Percentiles rank a stretch among this genome's conserved stretches.
Evolutionary conservation across 345 rosid species (phyloP).

Genomic region (Pistacia atlantica): DNA sequence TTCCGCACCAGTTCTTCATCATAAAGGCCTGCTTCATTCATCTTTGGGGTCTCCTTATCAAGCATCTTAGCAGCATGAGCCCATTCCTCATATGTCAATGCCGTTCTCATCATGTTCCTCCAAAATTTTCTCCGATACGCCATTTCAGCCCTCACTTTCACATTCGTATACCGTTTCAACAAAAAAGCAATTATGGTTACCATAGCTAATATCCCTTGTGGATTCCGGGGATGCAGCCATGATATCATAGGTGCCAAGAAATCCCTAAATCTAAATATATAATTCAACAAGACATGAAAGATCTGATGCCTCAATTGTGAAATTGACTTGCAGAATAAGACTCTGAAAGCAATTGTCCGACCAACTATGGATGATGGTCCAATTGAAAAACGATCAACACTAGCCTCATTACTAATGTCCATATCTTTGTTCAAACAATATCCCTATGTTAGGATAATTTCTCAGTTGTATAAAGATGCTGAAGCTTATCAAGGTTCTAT

Average conservation of each 20-base stretch:
- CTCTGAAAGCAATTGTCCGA: constrained; percentile 80
- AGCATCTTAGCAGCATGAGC: constrained; percentile 98
- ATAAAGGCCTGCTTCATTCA: constrained; percentile 77
- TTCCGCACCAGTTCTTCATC: constrained; percentile 89
- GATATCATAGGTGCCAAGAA: constrained; percentile 51
- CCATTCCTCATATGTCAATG: constrained; percentile 96
- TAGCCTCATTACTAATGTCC: constrained; percentile 96
- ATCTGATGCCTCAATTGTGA: constrained; percentile 60
- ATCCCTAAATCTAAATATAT: constrained; percentile 44
- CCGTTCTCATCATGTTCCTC: constrained; percentile 95
- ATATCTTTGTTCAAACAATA: constrained; percentile 31
- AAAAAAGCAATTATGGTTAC: constrained; percentile 84
- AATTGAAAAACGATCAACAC: constrained; percentile 72
- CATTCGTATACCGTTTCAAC: constrained; percentile 82
- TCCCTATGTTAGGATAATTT: neutral
- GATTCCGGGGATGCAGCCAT: constrained; percentile 95
- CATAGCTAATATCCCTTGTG: constrained; percentile 92
- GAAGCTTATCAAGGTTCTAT: neutral
- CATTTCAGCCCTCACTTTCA: constrained; percentile 87
- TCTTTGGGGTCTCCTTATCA: constrained; percentile 76
- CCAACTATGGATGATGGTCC: constrained; percentile 91
- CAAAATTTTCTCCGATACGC: constrained; percentile 95
- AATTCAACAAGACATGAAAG: constrained; percentile 41
- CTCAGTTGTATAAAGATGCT: neutral
- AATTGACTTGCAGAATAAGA: constrained; percentile 79